A percentile compares a stretch with the other conserved stretches of the same genome.
Evolutionary conservation across 768 basidiomycete genomes (phyloP).

Genomic region (Dioszegia hungarica): DNA sequence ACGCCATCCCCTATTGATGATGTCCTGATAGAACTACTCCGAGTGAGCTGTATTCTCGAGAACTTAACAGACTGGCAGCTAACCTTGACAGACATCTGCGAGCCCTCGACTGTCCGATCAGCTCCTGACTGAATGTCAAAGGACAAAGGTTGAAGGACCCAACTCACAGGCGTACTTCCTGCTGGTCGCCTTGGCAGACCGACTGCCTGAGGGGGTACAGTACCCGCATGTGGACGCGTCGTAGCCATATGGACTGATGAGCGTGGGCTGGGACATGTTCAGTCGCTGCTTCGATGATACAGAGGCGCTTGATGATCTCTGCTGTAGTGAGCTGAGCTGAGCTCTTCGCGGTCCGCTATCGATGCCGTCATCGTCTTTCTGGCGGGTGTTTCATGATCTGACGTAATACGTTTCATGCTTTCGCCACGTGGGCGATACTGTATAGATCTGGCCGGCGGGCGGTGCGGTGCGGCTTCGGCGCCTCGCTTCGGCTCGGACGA

Average conservation of each 20-base stretch:
- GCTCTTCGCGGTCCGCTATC: no score
- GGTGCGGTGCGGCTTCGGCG: no score
- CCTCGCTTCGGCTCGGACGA: no score
- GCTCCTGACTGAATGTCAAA: neutral
- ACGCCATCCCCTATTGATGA: conserved; percentile 51
- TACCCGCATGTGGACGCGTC: conserved; percentile 39
- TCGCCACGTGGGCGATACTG: neutral
- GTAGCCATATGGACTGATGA: conserved; percentile 19
- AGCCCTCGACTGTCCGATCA: conserved; percentile 24
- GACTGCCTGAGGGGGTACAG: conserved; percentile 32
- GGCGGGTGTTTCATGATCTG: neutral
- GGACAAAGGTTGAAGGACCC: no score
- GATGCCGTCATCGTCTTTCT: neutral
- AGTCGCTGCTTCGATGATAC: no score
- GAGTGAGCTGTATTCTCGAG: neutral
- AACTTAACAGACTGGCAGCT: neutral
- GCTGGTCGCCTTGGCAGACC: conserved; percentile 17
- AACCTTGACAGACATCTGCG: conserved; percentile 36
- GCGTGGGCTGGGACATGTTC: conserved; percentile 11
- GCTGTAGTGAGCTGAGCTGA: no score
- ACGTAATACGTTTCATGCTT: conserved; percentile 8
- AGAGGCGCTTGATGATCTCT: no score
- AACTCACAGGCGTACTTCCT: conserved; percentile 45
- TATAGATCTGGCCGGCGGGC: no score
- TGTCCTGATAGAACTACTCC: conserved; percentile 45